These are phyloP conservation scores for Trametes hirsuta DNA, from an alignment of 1,284 basidiomycete species.

Conservation along the genomic window DNA sequence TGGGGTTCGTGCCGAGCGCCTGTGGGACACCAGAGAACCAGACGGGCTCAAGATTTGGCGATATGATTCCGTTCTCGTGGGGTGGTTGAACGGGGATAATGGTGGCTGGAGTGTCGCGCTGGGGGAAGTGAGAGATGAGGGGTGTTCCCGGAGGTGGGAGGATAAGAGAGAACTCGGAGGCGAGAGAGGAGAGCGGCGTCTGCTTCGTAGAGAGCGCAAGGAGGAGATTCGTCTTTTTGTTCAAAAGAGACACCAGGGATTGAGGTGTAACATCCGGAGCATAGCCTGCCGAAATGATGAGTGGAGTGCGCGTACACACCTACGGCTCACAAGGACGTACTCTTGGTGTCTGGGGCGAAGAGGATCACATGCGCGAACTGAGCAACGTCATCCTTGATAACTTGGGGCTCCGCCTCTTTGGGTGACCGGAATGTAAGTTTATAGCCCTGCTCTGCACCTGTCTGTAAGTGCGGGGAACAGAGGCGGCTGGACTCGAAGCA, in stretches of 20 bases:
- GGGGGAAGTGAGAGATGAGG: slow-evolving; percentile 76
- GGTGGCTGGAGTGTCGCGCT: slow-evolving; percentile 58
- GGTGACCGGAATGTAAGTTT: slow-evolving; percentile 84
- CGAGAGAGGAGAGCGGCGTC: slow-evolving; percentile 71
- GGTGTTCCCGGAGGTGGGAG: slow-evolving; percentile 75
- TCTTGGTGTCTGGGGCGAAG: slow-evolving; percentile 81
- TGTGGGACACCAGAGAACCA: slow-evolving; percentile 84
- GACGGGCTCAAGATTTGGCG: slow-evolving; percentile 52
- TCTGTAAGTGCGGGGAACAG: neutral
- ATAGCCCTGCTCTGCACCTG: slow-evolving; percentile 67
- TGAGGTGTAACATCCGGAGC: slow-evolving; percentile 84
- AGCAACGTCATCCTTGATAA: slow-evolving; percentile 74
- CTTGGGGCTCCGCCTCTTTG: slow-evolving; percentile 65
- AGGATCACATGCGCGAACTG: slow-evolving; percentile 85
- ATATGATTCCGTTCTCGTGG: slow-evolving; percentile 44
- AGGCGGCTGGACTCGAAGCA: neutral
- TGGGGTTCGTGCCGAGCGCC: slow-evolving; percentile 78
- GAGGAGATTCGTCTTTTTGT: slow-evolving; percentile 82
- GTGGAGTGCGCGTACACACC: neutral
- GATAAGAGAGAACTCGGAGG: slow-evolving; percentile 77
- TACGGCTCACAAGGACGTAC: slow-evolving; percentile 46
- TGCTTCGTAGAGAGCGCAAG: slow-evolving; percentile 79
- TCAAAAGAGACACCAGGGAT: slow-evolving; percentile 74
- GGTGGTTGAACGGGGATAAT: slow-evolving; percentile 61
- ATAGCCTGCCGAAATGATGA: slow-evolving; percentile 51